Percentiles rank a stretch among this genome's conserved stretches.
Conservation (phyloP, 164 flowering plant genomes). For the Echeveria elegans region DNA sequence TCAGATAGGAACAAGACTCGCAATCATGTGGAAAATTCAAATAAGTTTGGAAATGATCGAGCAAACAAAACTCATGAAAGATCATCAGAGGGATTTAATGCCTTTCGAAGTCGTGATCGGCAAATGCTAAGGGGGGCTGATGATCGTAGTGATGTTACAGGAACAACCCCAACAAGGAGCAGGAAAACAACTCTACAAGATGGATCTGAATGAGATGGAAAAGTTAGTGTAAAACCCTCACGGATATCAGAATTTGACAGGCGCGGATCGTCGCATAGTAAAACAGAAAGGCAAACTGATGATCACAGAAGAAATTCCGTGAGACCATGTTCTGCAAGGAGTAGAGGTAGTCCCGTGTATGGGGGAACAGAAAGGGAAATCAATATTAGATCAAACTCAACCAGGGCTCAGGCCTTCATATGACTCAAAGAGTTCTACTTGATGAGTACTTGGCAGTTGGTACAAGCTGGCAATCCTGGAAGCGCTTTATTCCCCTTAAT, state of each 20-base stretch:
- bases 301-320: background rate
- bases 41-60: background rate
- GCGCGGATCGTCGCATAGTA: background rate
- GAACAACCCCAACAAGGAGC: background rate
- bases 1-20: background rate
- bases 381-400: background rate
- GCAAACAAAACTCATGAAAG: background rate
- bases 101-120: background rate
- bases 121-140: background rate
- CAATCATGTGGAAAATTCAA: background rate
- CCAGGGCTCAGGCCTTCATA: background rate
- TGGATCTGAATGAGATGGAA: background rate
- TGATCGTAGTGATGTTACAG: background rate
- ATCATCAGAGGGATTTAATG: background rate
- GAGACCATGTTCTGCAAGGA: background rate
- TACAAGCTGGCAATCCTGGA: too few species aligned
- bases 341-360: background rate
- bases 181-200: background rate
- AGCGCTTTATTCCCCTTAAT: too few species aligned
- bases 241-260: background rate
- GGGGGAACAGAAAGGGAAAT: background rate
- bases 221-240: background rate
- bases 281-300: conserved; percentile 2
- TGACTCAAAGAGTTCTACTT: background rate
- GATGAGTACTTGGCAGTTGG: background rate